Conservation (phyloP, 768 basidiomycete genomes). For the Inosperma sp. region DNA sequence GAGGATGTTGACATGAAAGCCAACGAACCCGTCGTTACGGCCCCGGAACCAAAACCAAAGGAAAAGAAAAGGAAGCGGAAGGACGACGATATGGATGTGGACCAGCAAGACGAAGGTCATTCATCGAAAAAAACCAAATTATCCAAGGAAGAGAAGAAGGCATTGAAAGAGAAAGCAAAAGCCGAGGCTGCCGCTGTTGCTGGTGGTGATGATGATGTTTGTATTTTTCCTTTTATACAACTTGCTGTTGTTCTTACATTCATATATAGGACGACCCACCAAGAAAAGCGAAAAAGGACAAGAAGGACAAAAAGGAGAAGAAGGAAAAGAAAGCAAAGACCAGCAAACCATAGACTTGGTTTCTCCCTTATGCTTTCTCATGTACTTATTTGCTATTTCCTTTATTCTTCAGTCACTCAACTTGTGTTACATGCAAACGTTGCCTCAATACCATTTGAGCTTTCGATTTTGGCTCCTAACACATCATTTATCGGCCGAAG, state of each 20-base stretch:
- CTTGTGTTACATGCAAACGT: too few species aligned
- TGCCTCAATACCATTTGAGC: too few species aligned
- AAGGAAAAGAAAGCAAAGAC: constrained; percentile 35
- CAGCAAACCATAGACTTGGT: not conserved
- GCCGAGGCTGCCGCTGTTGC: constrained; percentile 41
- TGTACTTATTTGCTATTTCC: not conserved
- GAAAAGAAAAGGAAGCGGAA: constrained; percentile 63
- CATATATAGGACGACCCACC: constrained; percentile 28
- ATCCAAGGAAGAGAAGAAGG: constrained; percentile 84
- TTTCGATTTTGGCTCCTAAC: too few species aligned
- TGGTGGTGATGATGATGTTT: constrained; percentile 17
- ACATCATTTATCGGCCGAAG: too few species aligned
- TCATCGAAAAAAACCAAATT: constrained; percentile 69
- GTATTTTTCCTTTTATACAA: not conserved
- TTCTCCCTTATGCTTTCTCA: not conserved
- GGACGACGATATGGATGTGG: constrained; percentile 62
- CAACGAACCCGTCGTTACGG: constrained; percentile 50
- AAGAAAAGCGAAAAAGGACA: constrained; percentile 39
- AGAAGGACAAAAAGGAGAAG: constrained; percentile 55
- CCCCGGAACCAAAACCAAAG: constrained; percentile 52
- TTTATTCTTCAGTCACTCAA: too few species aligned
- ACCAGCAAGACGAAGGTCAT: constrained; percentile 47
- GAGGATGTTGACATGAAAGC: constrained; percentile 49
- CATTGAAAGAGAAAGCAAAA: constrained; percentile 63
- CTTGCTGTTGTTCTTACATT: constrained; percentile 7